Evolutionary conservation across 345 rosid genomes (phyloP).

Genomic region (Dipteronia dyeriana): DNA sequence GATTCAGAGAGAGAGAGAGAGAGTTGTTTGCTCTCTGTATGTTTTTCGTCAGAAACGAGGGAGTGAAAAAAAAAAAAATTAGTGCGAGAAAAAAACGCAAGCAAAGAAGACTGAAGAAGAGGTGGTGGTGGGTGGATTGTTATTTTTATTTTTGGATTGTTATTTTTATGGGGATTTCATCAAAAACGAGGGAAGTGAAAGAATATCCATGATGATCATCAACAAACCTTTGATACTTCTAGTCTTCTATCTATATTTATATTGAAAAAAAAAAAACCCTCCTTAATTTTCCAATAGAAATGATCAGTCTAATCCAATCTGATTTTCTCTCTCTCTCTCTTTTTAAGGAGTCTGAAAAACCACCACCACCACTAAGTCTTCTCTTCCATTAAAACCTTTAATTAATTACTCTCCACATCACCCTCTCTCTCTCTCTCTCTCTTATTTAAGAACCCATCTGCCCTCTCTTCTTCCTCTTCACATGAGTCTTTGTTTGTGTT

Average conservation of each 20-base stretch:
- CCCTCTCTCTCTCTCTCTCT: slow-evolving; percentile 37
- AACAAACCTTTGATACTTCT: slow-evolving; percentile 24
- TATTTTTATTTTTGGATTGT: not conserved
- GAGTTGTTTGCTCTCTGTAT: no score
- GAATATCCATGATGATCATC: slow-evolving; percentile 40
- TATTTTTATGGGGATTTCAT: slow-evolving; percentile 11
- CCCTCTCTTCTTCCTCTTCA: slow-evolving; percentile 10
- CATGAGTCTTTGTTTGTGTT: slow-evolving; percentile 6
- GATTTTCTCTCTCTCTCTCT: slow-evolving; percentile 11
- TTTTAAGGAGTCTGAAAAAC: slow-evolving; percentile 20
- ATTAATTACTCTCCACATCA: slow-evolving; percentile 36
- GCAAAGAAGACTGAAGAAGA: slow-evolving; percentile 29
- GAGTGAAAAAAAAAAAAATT: not conserved
- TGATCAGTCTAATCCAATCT: slow-evolving; percentile 34
- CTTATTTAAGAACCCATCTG: slow-evolving; percentile 41
- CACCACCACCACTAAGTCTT: slow-evolving; percentile 8
- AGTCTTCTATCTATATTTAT: slow-evolving; percentile 13
- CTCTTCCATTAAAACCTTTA: slow-evolving; percentile 8
- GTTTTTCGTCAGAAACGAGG: slow-evolving; percentile 41
- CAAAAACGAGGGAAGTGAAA: slow-evolving; percentile 33
- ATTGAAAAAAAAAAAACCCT: not conserved
- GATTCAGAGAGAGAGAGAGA: slow-evolving; percentile 17
- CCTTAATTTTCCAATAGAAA: slow-evolving; percentile 2
- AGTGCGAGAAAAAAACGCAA: slow-evolving; percentile 20
- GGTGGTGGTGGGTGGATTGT: not conserved